Conservation (phyloP, 805 yeast genomes). For the Saccharomycopsis oosterbeekiorum region DNA sequence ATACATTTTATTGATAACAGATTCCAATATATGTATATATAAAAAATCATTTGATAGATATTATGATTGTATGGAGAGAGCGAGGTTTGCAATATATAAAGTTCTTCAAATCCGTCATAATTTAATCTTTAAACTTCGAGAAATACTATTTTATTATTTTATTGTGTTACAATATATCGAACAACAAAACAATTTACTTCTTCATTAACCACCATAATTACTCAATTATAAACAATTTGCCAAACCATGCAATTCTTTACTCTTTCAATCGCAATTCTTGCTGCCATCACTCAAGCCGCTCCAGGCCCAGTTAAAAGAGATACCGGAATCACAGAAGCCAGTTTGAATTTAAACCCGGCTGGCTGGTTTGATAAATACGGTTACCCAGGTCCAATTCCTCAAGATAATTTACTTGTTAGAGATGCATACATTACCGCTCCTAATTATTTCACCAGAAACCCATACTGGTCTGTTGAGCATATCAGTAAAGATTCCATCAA, state of each 20-base stretch:
- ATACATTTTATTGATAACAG: neutral
- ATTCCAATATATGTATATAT: neutral
- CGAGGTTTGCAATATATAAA: neutral
- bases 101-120: neutral
- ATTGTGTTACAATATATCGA: neutral
- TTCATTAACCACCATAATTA: neutral
- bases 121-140: neutral
- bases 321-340: constrained; percentile 4
- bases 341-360: constrained; percentile 12
- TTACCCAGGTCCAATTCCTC: constrained; percentile 67
- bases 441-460: constrained; percentile 60
- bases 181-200: neutral
- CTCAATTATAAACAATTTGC: neutral
- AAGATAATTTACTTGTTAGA: constrained; percentile 43
- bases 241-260: neutral
- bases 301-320: constrained; percentile 2
- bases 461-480: constrained; percentile 35
- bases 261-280: neutral
- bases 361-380: constrained; percentile 57
- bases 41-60: neutral
- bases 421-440: constrained; percentile 60
- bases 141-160: neutral
- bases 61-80: no score
- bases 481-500: constrained; percentile 13
- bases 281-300: constrained; percentile 1